Evolutionary conservation across 805 yeast genomes (phyloP), one percentile per base, ranked within the genome.

Genomic region (Sugiyamaella chiloensis): DNA sequence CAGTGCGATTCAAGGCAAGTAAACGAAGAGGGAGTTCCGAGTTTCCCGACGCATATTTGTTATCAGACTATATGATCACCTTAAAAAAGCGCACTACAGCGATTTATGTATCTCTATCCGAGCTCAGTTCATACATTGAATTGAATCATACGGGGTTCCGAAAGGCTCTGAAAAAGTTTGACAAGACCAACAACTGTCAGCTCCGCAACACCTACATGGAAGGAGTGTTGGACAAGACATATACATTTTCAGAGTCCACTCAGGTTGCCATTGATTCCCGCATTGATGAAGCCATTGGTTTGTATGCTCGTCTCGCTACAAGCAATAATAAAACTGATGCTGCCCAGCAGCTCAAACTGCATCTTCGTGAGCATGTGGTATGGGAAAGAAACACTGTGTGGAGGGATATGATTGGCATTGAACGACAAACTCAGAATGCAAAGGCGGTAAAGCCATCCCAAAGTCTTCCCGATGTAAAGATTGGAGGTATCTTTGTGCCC

Each of bases 321-420:
- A 60, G 75, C 64, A 51, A 68, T 50, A 54, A 72, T 58, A 37
- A 53, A 12, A 66, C 60, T 3, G 61, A 59, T 37, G 85, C 90
- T 0, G 70, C 69, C 45, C 79, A 74, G 65, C 59, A 59, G 31
- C 65, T 81, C 36, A 67, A 74, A 46, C 60, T 78, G 50, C 76
- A 79, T 68, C 68, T 91, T 54, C 75, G 97, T 54, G 99, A 91
- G 59, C 95, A 91, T 64, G 86, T 91, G 29, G 96, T 90, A 16
- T 91, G 96, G 95, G 98, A 91, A 68, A 78, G 99, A 65, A 89
- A 89, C 64, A 91, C 97, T 0, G 97, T 91, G 24, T 91, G 99
- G 99, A 83, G 93, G 62, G 97, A 91, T 65, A 83, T 91, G 84
- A 84, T 91, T 62, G 91, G 93, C 19, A 67, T 90, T 58, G 96